These are phyloP conservation scores for Sugiyamaella floridensis DNA, from an alignment of 805 yeast genomes.

Conservation along the genomic window DNA sequence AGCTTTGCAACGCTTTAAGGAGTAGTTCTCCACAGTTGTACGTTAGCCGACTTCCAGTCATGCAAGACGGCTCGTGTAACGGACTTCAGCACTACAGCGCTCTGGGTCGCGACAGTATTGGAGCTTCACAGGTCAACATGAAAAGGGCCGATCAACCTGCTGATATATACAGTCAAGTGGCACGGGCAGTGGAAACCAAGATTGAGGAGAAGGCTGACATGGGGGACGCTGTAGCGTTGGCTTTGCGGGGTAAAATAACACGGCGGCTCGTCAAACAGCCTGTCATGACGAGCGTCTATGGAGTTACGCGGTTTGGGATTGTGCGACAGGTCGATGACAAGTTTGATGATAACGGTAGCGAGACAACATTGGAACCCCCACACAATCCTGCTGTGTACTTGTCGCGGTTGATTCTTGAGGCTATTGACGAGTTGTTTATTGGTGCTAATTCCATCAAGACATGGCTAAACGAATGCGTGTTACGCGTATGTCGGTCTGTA, in stretches of 20 bases:
- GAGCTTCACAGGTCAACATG: conserved; percentile 56
- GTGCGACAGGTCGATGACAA: conserved; percentile 81
- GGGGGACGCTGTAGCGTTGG: conserved; percentile 27
- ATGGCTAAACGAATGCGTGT: conserved; percentile 87
- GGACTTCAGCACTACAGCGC: conserved; percentile 66
- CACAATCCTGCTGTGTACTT: conserved; percentile 45
- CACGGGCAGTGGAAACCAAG: conserved; percentile 46
- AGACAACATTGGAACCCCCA: background rate
- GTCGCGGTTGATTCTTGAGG: conserved; percentile 70
- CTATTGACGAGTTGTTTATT: conserved; percentile 74
- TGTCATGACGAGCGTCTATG: conserved; percentile 97
- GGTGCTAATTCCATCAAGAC: conserved; percentile 93
- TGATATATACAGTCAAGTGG: conserved; percentile 52
- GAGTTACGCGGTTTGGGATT: conserved; percentile 92
- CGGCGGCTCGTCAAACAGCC: conserved; percentile 93
- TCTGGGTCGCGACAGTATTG: conserved; percentile 56
- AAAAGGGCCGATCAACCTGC: conserved; percentile 41
- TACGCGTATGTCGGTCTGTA: conserved; percentile 66
- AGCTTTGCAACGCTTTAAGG: conserved; percentile 41
- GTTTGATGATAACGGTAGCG: conserved; percentile 33
- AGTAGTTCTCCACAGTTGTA: conserved; percentile 39
- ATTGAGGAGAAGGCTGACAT: conserved; percentile 14
- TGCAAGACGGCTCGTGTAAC: conserved; percentile 62
- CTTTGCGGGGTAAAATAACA: conserved; percentile 54
- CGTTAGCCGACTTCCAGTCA: conserved; percentile 48